Base-by-base conservation (phyloP, 345 rosid species). In the Mercurialis annua region DNA sequence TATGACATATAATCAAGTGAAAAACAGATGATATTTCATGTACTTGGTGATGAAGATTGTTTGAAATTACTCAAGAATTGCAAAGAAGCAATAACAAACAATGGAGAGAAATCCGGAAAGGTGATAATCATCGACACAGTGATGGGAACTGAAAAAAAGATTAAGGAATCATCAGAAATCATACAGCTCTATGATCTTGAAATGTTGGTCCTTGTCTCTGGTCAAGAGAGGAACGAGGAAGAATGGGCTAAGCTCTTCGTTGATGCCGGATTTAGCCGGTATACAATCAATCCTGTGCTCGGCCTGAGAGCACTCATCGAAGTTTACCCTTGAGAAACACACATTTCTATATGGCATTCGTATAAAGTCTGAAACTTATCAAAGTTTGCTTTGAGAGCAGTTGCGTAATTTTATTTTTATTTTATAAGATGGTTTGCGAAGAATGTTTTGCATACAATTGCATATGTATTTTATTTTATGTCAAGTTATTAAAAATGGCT, bases 181-280 rank as follows among this genome's bases (percentile, higher is more conserved):
- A 74, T 49, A 17, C 52, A 71, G 33, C 55, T 71, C 4, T 62
- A 57, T n/a, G 83, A 77, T 44, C 16, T 82, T 54, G 0, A 15
- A 10, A 68, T 71, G 77, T 54, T 76, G 81, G 48, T 52, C 0
- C 0, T 0, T 2, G 4, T 43, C 1, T n/a, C n/a, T 5, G 85
- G 77, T 3, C 52, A 17, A 11, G 77, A 76, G 44, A 73, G 81
- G 21, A 59, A 3, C 2, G 76, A 79, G 10, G n/a, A 74, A 21
- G 77, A 81, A 6, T 78, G 75, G 81, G 71, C 69, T 14, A 67
- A 71, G 11, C 67, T 82, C 26, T 76, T 82, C 42, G 24, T 24
- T 10, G 63, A 30, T 40, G 78, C 81, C 29, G 81, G 81, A 6
- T 82, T 71, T 7, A 57, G 57, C 30, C 7, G 53, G 48, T 73